A percentile compares a stretch with the other conserved stretches of the same genome.
Evolutionary conservation across 2,329 filamentous ascomycete species (phyloP).

Genomic region (Fusarium nurragi): DNA sequence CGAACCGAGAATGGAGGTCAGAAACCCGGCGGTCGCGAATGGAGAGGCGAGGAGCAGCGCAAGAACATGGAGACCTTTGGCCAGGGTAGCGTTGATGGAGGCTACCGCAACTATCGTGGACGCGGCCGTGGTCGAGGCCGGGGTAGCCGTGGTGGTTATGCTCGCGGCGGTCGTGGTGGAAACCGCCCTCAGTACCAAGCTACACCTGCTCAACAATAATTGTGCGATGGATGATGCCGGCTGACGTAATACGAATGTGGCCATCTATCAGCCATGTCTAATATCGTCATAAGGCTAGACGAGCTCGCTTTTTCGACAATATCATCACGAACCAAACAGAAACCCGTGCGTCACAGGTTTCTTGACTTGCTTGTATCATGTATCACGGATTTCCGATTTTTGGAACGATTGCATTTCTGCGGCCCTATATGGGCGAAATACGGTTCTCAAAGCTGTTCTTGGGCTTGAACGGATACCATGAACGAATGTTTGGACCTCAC

Average conservation of each 20-base stretch:
- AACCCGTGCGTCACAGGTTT: slow-evolving; percentile 19
- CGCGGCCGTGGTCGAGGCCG: slow-evolving; percentile 77
- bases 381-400: slow-evolving; percentile 45
- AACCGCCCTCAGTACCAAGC: slow-evolving; percentile 48
- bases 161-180: slow-evolving; percentile 55
- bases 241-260: slow-evolving; percentile 5
- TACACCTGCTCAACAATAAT: slow-evolving; percentile 44
- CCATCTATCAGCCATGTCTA: slow-evolving; percentile 4
- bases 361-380: slow-evolving; percentile 42
- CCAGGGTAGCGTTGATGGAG: slow-evolving; percentile 90
- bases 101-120: slow-evolving; percentile 80
- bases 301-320: background rate
- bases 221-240: background rate
- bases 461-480: slow-evolving; percentile 30
- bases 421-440: slow-evolving; percentile 23
- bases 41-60: slow-evolving; percentile 90
- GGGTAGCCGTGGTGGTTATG: slow-evolving; percentile 51
- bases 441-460: slow-evolving; percentile 20
- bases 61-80: slow-evolving; percentile 99
- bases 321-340: slow-evolving; percentile 15
- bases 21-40: slow-evolving; percentile 82
- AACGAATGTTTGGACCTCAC: slow-evolving; percentile 22
- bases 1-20: slow-evolving; percentile 76
- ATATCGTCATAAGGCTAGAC: slow-evolving; percentile 5
- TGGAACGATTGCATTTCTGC: slow-evolving; percentile 37